These are phyloP conservation scores for Umbilicaria muhlenbergii DNA, from an alignment of 495 filamentous ascomycete species.

Conservation along the genomic window DNA sequence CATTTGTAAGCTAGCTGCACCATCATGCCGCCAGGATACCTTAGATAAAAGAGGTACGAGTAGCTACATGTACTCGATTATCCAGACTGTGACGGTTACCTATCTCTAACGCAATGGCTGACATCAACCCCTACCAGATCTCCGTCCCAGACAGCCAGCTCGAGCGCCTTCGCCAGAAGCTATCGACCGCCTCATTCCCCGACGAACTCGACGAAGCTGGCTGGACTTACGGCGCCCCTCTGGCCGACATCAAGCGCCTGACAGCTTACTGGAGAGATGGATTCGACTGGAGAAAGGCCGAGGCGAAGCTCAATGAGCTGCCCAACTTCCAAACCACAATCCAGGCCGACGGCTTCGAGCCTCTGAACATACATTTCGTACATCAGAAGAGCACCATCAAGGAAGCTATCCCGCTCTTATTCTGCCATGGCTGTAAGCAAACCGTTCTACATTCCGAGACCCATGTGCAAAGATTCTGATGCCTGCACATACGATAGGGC, in stretches of 20 bases:
- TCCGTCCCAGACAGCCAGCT: constrained; percentile 22
- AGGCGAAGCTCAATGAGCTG: constrained; percentile 26
- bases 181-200: constrained; percentile 21
- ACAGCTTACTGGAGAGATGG: constrained; percentile 22
- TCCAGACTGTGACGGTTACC: too few relatives aligned
- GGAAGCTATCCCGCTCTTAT: constrained; percentile 27
- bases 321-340: constrained; percentile 27
- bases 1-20: too few relatives aligned
- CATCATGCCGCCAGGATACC: too few relatives aligned
- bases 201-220: constrained; percentile 23
- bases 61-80: too few relatives aligned
- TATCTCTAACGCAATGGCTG: constrained; percentile 3
- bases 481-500: constrained; percentile 10
- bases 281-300: constrained; percentile 29
- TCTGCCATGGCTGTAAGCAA: constrained; percentile 28
- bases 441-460: neutral
- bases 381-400: constrained; percentile 21
- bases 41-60: too few relatives aligned
- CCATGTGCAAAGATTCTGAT: neutral
- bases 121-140: constrained; percentile 21
- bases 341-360: constrained; percentile 25
- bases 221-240: constrained; percentile 26
- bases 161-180: constrained; percentile 22
- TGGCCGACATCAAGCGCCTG: constrained; percentile 23
- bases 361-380: constrained; percentile 29